phyloP scores from a whole-genome alignment of 192 early-diverging fungal genomes.

The Gamsiella multidivaricata region DNA sequence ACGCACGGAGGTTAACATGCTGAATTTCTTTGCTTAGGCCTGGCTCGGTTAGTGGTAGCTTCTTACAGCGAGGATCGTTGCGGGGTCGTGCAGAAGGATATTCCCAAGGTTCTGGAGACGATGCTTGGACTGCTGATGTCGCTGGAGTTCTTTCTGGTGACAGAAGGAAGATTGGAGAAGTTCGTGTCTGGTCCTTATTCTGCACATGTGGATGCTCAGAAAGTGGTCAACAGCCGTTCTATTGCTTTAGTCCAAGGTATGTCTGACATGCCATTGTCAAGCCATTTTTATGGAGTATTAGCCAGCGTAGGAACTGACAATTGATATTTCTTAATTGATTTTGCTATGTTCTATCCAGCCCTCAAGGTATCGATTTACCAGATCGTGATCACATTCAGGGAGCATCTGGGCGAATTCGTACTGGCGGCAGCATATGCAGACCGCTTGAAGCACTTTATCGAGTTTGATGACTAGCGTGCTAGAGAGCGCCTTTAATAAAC shows the following conservation, averaged over 20 bases:
- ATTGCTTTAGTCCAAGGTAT: conserved; percentile 24
- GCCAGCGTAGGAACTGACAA: no score
- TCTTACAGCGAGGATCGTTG: conserved; percentile 49
- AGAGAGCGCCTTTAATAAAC: no score
- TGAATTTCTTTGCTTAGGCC: conserved; percentile 9
- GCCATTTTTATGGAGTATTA: no score
- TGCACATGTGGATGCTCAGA: conserved; percentile 30
- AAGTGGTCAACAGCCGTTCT: conserved; percentile 18
- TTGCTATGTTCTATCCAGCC: conserved; percentile 3
- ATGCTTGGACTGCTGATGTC: conserved; percentile 49
- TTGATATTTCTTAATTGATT: no score
- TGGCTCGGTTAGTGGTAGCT: conserved; percentile 29
- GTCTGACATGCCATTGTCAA: no score
- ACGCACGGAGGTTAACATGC: neutral
- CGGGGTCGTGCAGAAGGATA: conserved; percentile 56
- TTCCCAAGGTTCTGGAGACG: conserved; percentile 44
- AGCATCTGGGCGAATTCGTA: conserved; percentile 26
- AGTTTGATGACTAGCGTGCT: conserved; percentile 26
- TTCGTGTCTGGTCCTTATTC: conserved; percentile 13
- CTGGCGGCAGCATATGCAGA: conserved; percentile 15
- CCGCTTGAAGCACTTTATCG: conserved; percentile 31
- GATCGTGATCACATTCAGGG: conserved; percentile 30
- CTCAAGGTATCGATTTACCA: conserved; percentile 51
- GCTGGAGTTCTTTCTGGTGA: conserved; percentile 30
- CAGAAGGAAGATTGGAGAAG: conserved; percentile 13